Base-by-base conservation (phyloP, 345 rosid species). In the Schrenkiella parvula region DNA sequence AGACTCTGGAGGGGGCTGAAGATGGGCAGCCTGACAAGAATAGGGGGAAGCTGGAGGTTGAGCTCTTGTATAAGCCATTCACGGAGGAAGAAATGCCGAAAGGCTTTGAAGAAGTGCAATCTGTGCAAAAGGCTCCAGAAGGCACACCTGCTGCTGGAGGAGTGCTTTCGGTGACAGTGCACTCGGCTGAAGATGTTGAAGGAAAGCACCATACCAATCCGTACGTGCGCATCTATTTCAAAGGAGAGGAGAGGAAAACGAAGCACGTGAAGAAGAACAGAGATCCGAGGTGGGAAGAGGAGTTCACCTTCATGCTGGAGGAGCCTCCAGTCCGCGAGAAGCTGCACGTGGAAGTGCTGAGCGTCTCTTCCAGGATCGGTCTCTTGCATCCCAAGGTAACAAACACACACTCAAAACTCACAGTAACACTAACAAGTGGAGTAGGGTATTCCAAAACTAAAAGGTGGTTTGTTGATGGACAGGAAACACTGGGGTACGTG, bases 231-330 rank as follows among this genome's bases (percentile, higher is more conserved):
- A 31, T 90, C 66, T 79, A 85, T 64, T 90, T 90, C 75, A 82
- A 79, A 79, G 97, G 98, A 21, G 92, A 89, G 76, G 93, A 91
- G 76, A 88, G 63, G 58, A 93, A 74, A 75, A 93, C 97, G 4
- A 93, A 93, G 97, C 72, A 65, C 10, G 73, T 93, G 59, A 91
- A 91, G 88, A 93, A 93, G 85, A 89, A 82, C 72, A 79, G 98
- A 76, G 96, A 91, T 80, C 98, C 97, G 26, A 89, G 93, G 78
- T 93, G 98, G 98, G 92, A 81, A 52, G 95, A 93, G 75, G 96
- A 89, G 66, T 93, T 91, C 75, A 52, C 81, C 50, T 91, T 89
- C 68, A 66, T 79, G 68, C 80, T 91, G 39, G 98, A 91, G 5
- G 96, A 89, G 79, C 89, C 96, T 64, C 98, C 98, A 1, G 31